Conservation (phyloP, 1,284 basidiomycete species). For the Pyrrhoderma noxium region DNA sequence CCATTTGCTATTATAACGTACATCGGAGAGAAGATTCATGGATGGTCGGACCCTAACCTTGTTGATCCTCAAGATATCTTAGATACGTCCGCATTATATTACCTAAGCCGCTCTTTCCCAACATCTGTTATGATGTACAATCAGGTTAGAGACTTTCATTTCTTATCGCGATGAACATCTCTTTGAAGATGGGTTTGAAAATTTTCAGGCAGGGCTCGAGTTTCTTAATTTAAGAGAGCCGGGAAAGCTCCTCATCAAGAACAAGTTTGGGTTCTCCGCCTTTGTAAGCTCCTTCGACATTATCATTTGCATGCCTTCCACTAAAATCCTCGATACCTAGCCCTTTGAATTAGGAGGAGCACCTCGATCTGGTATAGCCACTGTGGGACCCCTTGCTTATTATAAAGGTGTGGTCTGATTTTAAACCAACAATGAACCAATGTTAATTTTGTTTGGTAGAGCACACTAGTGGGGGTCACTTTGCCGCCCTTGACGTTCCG, state of each 20-base stretch:
- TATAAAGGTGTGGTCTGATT: slow-evolving; percentile 17
- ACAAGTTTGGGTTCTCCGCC: slow-evolving; percentile 20
- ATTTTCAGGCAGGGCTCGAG: no score
- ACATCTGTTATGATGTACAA: slow-evolving; percentile 23
- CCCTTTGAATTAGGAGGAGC: slow-evolving; percentile 20
- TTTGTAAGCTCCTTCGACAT: slow-evolving; percentile 16
- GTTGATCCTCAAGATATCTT: slow-evolving; percentile 19
- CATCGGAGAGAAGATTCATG: slow-evolving; percentile 23
- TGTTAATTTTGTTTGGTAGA: slow-evolving; percentile 2
- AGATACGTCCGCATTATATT: slow-evolving; percentile 22
- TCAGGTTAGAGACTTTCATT: slow-evolving; percentile 11
- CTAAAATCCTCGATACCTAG: background rate
- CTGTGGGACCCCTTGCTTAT: slow-evolving; percentile 17
- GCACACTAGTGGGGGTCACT: slow-evolving; percentile 14
- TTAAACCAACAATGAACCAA: background rate
- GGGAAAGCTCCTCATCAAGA: slow-evolving; percentile 15
- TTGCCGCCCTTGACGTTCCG: slow-evolving; percentile 15
- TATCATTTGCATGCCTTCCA: background rate
- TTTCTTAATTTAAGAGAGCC: no score
- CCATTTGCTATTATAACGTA: slow-evolving; percentile 21
- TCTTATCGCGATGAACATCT: background rate
- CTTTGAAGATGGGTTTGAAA: background rate
- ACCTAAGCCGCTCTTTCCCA: slow-evolving; percentile 20
- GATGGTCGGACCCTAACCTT: slow-evolving; percentile 21
- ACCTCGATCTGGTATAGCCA: slow-evolving; percentile 14